Evolutionary conservation across 2,329 filamentous ascomycete genomes (phyloP).

Genomic region (Colletotrichum orbiculare): DNA sequence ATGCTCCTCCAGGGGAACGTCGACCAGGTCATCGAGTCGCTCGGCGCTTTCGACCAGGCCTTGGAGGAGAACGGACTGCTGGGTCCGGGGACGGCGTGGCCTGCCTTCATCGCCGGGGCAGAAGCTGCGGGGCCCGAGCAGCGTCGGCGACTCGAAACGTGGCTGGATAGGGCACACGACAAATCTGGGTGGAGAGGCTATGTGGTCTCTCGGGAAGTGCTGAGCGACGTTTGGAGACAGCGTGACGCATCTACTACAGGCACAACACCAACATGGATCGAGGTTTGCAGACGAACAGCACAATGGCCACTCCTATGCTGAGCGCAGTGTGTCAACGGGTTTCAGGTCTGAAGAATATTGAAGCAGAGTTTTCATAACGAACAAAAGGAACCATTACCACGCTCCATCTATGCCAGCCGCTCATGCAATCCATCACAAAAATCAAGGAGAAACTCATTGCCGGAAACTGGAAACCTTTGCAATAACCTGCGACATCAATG

Average conservation of each 20-base stretch:
- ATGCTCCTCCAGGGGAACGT: constrained; percentile 14
- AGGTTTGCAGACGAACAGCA: neutral
- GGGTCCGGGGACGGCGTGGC: constrained; percentile 6
- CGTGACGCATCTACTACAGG: neutral
- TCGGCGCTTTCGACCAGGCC: neutral
- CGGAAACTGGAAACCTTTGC: constrained; percentile 15
- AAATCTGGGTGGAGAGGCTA: constrained; percentile 15
- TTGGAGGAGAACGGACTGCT: neutral
- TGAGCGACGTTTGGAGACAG: constrained; percentile 1
- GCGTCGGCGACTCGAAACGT: neutral
- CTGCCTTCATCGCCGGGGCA: constrained; percentile 10
- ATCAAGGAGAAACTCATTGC: neutral
- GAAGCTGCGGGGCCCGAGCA: neutral
- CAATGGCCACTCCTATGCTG: constrained; percentile 15
- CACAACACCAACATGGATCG: neutral
- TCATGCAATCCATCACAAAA: neutral
- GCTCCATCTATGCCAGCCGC: neutral
- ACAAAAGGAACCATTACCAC: neutral
- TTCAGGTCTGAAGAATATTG: no score
- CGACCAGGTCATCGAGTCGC: constrained; percentile 4
- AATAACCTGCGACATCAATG: constrained; percentile 11
- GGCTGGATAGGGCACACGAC: neutral
- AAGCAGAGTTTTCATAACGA: no score
- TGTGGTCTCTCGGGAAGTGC: neutral
- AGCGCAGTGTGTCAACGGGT: no score